Conservation (phyloP, 2,329 filamentous ascomycete species). For the Aurifilum marmelostoma region DNA sequence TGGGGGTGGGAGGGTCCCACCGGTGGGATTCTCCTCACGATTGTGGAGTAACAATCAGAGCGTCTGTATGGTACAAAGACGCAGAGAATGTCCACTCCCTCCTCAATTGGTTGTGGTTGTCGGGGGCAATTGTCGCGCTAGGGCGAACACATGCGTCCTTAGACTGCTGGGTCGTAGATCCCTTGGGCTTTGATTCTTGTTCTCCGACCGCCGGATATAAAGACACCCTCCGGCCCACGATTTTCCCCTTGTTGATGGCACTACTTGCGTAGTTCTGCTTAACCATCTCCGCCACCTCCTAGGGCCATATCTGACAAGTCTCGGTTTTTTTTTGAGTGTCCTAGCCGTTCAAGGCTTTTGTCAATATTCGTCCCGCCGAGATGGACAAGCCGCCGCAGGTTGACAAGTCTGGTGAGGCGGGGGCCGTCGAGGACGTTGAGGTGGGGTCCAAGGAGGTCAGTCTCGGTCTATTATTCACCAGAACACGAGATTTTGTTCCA, state of each 20-base stretch:
- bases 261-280: neutral
- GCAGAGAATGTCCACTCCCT: neutral
- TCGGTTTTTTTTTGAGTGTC: neutral
- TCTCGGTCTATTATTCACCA: neutral
- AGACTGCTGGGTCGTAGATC: neutral
- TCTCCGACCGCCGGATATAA: neutral
- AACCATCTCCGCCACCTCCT: neutral
- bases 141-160: neutral
- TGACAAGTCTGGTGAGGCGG: neutral
- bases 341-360: neutral
- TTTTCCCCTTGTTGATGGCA: no score
- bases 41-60: neutral
- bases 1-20: neutral
- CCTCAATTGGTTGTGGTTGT: neutral
- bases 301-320: neutral
- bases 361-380: neutral
- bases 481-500: neutral
- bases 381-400: conserved; percentile 1
- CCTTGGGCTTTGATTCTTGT: neutral
- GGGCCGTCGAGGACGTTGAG: conserved; percentile 20
- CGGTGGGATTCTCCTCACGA: neutral
- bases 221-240: neutral
- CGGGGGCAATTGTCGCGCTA: neutral
- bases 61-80: neutral
- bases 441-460: conserved; percentile 20